A percentile compares a stretch with the other conserved stretches of the same genome.
These are phyloP conservation scores for Staphylotrichum tortipilum DNA, from an alignment of 495 filamentous ascomycete species.

Conservation along the genomic window DNA sequence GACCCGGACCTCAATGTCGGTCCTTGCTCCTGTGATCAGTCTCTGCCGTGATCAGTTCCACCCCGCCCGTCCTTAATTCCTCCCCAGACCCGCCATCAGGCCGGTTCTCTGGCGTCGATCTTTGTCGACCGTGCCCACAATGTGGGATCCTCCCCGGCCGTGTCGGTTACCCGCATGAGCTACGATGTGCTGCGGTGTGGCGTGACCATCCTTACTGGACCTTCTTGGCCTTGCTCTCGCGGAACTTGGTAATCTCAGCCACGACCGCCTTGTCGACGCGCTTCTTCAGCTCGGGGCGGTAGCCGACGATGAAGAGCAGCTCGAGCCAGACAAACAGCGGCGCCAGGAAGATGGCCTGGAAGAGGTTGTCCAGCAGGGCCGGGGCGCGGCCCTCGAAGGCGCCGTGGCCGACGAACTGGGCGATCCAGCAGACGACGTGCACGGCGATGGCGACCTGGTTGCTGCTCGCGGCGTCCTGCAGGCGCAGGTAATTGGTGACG, in stretches of 20 bases:
- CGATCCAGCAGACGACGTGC: conserved; percentile 68
- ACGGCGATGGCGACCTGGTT: conserved; percentile 64
- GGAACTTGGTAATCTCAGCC: conserved; percentile 57
- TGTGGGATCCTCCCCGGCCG: not conserved
- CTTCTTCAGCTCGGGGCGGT: conserved; percentile 74
- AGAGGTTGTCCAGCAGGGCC: conserved; percentile 79
- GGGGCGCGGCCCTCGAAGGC: conserved; percentile 82
- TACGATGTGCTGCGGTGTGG: too few species aligned
- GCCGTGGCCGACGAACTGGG: conserved; percentile 88
- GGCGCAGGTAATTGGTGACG: conserved; percentile 63
- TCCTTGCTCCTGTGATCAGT: too few species aligned
- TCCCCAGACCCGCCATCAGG: too few species aligned
- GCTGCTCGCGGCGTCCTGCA: conserved; percentile 52
- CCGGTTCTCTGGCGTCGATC: too few species aligned
- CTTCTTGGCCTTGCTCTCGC: conserved; percentile 25
- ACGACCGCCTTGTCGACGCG: conserved; percentile 68
- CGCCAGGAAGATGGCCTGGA: conserved; percentile 86
- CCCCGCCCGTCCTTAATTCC: too few species aligned
- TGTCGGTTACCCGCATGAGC: not conserved
- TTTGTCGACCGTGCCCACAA: too few species aligned
- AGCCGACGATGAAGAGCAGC: conserved; percentile 82
- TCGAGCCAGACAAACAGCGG: conserved; percentile 99
- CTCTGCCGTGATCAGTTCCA: too few species aligned
- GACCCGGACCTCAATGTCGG: too few species aligned
- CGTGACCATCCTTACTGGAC: not conserved